Evolutionary conservation across 257 asterid species (phyloP).

Genomic region (Cynanchum wilfordii): DNA sequence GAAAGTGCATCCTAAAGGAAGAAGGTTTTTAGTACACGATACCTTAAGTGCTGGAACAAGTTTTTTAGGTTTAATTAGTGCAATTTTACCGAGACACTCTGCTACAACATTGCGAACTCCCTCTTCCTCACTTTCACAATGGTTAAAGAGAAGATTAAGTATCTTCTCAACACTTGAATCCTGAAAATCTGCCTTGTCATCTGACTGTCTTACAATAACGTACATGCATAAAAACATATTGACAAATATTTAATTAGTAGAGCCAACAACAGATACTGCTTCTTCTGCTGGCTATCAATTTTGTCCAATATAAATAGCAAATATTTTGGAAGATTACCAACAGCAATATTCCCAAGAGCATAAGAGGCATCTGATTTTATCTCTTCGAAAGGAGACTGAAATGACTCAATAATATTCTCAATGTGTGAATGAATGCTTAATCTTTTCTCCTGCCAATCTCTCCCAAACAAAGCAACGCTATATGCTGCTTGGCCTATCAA

Average conservation of each 20-base stretch:
- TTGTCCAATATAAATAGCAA: constrained; percentile 90
- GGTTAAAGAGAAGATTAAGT: constrained; percentile 82
- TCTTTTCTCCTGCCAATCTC: constrained; percentile 99
- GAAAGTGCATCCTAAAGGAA: background rate
- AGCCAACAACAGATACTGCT: constrained; percentile 49
- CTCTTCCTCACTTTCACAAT: constrained; percentile 99
- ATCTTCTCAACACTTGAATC: constrained; percentile 91
- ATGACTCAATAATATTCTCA: constrained; percentile 88
- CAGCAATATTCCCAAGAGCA: constrained; percentile 99
- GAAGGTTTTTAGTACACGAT: constrained; percentile 3
- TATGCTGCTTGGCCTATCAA: constrained; percentile 84
- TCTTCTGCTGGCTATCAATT: constrained; percentile 98
- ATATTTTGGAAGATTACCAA: constrained; percentile 87
- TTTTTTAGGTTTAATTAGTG: constrained; percentile 92
- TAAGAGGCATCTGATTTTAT: constrained; percentile 98
- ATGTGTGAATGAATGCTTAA: constrained; percentile 80
- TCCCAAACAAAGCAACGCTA: constrained; percentile 90
- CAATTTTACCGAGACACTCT: constrained; percentile 95
- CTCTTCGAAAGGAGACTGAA: constrained; percentile 97
- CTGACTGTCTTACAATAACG: constrained; percentile 98
- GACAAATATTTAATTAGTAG: background rate
- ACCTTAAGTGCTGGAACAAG: constrained; percentile 99
- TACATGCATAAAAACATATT: constrained; percentile 31
- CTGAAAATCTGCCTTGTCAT: constrained; percentile 94
- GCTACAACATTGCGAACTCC: constrained; percentile 99